These are phyloP conservation scores for Lasiosphaeria ovina DNA, from an alignment of 495 filamentous ascomycete genomes.

Conservation along the genomic window DNA sequence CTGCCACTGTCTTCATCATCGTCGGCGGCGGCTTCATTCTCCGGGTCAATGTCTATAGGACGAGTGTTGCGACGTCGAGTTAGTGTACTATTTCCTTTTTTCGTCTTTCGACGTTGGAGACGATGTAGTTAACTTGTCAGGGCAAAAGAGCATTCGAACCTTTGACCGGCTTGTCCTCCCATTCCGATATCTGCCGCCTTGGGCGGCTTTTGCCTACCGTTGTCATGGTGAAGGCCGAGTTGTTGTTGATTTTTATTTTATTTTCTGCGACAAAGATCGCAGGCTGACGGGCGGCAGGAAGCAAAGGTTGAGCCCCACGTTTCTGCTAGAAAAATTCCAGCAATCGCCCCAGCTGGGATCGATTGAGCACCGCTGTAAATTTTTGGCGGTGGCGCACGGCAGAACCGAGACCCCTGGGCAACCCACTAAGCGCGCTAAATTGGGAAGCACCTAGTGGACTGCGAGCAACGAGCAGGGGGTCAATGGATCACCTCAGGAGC, in stretches of 20 bases:
- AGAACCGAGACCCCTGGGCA: conserved; percentile 24
- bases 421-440: too few relatives aligned
- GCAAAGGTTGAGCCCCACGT: conserved; percentile 9
- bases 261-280: not conserved
- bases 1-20: conserved; percentile 52
- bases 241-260: not conserved
- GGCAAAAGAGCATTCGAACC: conserved; percentile 23
- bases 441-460: too few relatives aligned
- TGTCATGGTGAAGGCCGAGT: conserved; percentile 28
- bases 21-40: conserved; percentile 60
- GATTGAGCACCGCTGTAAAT: conserved; percentile 27
- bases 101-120: too few relatives aligned
- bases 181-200: conserved; percentile 33
- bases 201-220: conserved; percentile 29
- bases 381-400: conserved; percentile 48
- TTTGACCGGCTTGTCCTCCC: conserved; percentile 39
- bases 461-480: too few relatives aligned
- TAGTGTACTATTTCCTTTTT: not conserved
- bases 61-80: not conserved
- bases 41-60: conserved; percentile 78
- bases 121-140: too few relatives aligned
- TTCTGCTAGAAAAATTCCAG: conserved; percentile 29
- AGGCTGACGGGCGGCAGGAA: too few relatives aligned
- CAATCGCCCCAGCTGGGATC: not conserved
- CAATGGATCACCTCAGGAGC: not conserved